phyloP scores from a whole-genome alignment of 2,329 filamentous ascomycete species.

The Daldinia sp. region DNA sequence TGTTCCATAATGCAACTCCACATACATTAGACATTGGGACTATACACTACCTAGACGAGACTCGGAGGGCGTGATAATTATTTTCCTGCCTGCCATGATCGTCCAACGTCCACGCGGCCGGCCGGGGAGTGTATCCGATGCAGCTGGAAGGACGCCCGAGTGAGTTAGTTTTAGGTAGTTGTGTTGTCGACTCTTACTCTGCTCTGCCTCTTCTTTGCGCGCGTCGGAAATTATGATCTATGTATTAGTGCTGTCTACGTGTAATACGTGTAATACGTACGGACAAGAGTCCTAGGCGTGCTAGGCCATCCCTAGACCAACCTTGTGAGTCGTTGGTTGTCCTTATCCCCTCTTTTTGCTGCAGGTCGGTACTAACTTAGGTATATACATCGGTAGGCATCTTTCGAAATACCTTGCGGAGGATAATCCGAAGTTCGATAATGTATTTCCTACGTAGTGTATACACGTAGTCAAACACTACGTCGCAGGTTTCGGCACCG shows the following conservation, averaged over 20 bases:
- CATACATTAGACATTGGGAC: no score
- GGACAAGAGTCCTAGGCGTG: not conserved
- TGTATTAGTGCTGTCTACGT: no score
- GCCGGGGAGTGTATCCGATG: conserved; percentile 31
- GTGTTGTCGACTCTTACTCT: conserved; percentile 18
- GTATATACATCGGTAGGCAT: conserved; percentile 17
- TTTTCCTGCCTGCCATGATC: conserved; percentile 15
- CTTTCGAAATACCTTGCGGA: conserved; percentile 9
- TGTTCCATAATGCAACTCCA: no score
- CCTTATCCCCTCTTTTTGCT: not conserved
- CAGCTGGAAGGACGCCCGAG: conserved; percentile 5
- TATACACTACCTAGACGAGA: not conserved
- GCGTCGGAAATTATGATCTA: conserved; percentile 27
- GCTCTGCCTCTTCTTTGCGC: conserved; percentile 9
- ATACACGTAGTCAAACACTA: not conserved
- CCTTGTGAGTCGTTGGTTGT: conserved; percentile 15
- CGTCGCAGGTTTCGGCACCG: not conserved
- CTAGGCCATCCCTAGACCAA: not conserved
- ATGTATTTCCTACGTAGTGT: not conserved
- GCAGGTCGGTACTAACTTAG: conserved; percentile 8
- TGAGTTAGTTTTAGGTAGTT: not conserved
- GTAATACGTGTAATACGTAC: no score
- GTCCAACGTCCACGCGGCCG: conserved; percentile 12
- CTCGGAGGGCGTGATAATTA: not conserved
- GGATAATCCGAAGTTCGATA: conserved; percentile 3